Conservation (phyloP, 352 stramenopile species). For the Phytophthora colocasiae region DNA sequence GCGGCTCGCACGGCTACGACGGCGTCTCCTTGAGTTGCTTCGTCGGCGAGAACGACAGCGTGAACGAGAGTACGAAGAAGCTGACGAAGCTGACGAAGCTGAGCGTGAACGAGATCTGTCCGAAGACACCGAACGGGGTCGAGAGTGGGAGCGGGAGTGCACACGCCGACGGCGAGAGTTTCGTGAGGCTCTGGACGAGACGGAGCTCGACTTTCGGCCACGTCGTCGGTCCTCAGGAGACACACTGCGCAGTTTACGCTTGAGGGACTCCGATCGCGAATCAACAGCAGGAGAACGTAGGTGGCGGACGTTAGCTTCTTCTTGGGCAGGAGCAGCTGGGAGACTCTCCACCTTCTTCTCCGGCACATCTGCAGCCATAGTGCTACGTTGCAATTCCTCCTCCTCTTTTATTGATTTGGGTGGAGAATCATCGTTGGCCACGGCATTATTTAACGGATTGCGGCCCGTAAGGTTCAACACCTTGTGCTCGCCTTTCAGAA, state of each 20-base stretch:
- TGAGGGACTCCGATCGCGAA: conserved; percentile 15
- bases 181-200: conserved; percentile 20
- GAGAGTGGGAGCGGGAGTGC: conserved; percentile 36
- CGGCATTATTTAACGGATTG: conserved; percentile 15
- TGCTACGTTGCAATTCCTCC: conserved; percentile 8
- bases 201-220: conserved; percentile 29
- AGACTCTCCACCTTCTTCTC: conserved; percentile 18
- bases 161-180: conserved; percentile 31
- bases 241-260: conserved; percentile 32
- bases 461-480: conserved; percentile 35
- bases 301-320: conserved; percentile 4
- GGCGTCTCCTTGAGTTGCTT: conserved; percentile 31
- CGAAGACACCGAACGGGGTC: conserved; percentile 26
- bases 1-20: conserved; percentile 36
- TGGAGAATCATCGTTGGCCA: conserved; percentile 23
- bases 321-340: conserved; percentile 9
- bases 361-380: neutral
- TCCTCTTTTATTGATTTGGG: neutral
- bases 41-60: conserved; percentile 33
- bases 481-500: conserved; percentile 43
- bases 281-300: conserved; percentile 9
- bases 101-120: conserved; percentile 38
- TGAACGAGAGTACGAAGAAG: conserved; percentile 25
- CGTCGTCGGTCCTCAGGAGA: conserved; percentile 28
- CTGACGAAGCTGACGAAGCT: conserved; percentile 27